Base-by-base conservation (phyloP, 2,329 filamentous ascomycete species). In the Verticillium zaregamsianum region DNA sequence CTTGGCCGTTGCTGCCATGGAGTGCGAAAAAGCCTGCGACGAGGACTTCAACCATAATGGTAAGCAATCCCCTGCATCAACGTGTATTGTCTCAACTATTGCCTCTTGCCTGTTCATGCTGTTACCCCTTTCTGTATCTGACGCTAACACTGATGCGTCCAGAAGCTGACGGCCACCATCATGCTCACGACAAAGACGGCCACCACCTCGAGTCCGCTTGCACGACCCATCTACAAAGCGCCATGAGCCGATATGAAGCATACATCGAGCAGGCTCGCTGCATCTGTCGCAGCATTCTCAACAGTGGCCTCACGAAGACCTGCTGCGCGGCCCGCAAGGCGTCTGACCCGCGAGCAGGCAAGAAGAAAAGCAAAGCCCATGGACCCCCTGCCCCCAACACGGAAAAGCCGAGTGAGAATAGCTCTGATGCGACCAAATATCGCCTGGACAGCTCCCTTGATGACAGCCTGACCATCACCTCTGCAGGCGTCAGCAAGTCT, bases 231-330 rank as follows among this genome's bases (percentile, higher is more conserved):
- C 67, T 76, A 1, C 62, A 64, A 57, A 68, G 67, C 28, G 74
- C 74, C 1, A 73, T 75, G 55, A 69, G 74, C 20, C 70, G 72
- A 55, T 76, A 76, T 58, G 71, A 67, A 62, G 68, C 68, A 59
- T 74, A 75, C 57, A 69, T 76, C n/a, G 70, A 74, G 54, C 68
- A 70, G 11, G 72, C 72, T n/a, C 73, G 73, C 2, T 76, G 74
- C 66, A 76, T 76, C 63, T 76, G 74, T 64, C 73, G 72, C 39
- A 70, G 66, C 58, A 67, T 75, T 28, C 68, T 76, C 55, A 72
- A 72, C 0, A 62, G 63, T 55, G 69, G 70, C 32, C 55, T 69
- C 60, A 55, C 70, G 32, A 28, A 58, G 37, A 15, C 17, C 1
- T 74, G 73, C 63, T 75, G 73, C 56, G 63, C 45, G 23, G 45